Evolutionary conservation across 768 basidiomycete genomes (phyloP), one percentile per base, ranked within the genome.

Genomic region (Boletales sp.): DNA sequence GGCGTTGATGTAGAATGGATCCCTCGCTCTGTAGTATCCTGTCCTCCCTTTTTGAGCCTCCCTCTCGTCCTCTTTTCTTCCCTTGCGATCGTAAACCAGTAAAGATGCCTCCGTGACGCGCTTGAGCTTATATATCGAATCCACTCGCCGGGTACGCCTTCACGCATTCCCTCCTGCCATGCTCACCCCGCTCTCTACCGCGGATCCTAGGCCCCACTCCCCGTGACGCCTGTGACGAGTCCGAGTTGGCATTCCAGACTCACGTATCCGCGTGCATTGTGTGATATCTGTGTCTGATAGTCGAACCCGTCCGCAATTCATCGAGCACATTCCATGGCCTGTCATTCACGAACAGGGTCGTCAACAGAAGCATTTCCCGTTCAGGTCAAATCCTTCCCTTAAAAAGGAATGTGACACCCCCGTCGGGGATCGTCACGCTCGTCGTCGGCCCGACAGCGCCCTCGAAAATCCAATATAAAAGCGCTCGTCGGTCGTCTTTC

Each of bases 391-490:
- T 68, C 63, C 43, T 44, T 53, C 60, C 66, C 62, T 27, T 50
- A 57, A 62, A 60, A 64, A 54, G 66, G 66, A 59, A 69, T 63
- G 63, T 61, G 58, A 67, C 50, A 58, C 42, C 59, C 54, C 27
- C 27, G 45, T 52, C 50, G 54, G 57, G 41, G 63, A 63, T 68
- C 68, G 66, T 70, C 68, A 63, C 62, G 65, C 24, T 50, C 49
- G 50, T 27, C 24, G 52, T 56, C 52, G 45, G 47, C 32, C 52
- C 54, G 56, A 50, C 52, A 45, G 49, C 45, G 51, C 53, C 44
- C 64, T 54, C 59, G 52, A 54, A 62, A 53, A 63, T 62, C 44
- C 59, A 40, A 53, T 71, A 75, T 72, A 74, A 68, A 63, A 27
- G 24, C 57, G 43, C 50, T 43, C 32, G 24, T 32, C 43, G 31